These are phyloP conservation scores for Paramecium sonneborni DNA, from an alignment of 73 alveolate genomes.

Conservation along the genomic window DNA sequence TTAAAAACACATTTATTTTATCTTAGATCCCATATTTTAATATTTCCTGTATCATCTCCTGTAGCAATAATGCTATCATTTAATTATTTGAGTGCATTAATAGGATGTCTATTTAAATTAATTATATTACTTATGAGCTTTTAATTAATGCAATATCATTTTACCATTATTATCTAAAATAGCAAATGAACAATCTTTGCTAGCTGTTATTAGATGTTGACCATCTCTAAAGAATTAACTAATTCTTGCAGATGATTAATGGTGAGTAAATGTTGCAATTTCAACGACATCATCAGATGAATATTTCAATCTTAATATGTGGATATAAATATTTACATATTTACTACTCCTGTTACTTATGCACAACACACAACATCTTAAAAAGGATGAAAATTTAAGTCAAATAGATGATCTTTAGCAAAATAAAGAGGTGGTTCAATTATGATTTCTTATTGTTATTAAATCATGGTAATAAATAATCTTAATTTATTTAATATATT, in stretches of 20 bases:
- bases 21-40: slow-evolving; percentile 85
- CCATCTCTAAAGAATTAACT: slow-evolving; percentile 58
- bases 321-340: slow-evolving; percentile 8
- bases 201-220: slow-evolving; percentile 30
- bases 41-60: slow-evolving; percentile 86
- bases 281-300: slow-evolving; percentile 55
- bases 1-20: slow-evolving; percentile 61
- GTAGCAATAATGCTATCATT: slow-evolving; percentile 68
- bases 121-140: slow-evolving; percentile 54
- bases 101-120: slow-evolving; percentile 27
- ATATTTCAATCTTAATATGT: slow-evolving; percentile 26
- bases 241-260: slow-evolving; percentile 54
- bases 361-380: slow-evolving; percentile 73
- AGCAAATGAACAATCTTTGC: slow-evolving; percentile 47
- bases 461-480: neutral
- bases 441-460: neutral
- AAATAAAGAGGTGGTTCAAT: slow-evolving; percentile 82
- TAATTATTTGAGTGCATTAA: slow-evolving; percentile 22
- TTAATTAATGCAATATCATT: neutral
- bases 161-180: slow-evolving; percentile 63
- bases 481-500: neutral
- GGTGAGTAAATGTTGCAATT: slow-evolving; percentile 58
- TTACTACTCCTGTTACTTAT: slow-evolving; percentile 75
- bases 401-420: slow-evolving; percentile 81
- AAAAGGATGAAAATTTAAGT: slow-evolving; percentile 76